Conservation (phyloP, 768 basidiomycete genomes). For the Mycena haematopus region DNA sequence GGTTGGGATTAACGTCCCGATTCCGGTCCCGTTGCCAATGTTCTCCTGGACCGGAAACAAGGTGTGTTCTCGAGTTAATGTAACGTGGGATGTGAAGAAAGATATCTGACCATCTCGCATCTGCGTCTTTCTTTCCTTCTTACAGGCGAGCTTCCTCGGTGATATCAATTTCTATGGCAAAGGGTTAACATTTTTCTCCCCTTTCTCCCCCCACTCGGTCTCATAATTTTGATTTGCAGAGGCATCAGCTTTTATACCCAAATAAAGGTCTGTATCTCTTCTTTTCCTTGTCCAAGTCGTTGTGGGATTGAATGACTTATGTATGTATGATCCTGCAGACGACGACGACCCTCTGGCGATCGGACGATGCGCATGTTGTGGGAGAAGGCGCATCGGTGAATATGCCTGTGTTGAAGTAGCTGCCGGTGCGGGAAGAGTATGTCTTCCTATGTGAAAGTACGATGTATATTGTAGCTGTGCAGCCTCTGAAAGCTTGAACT, state of each 20-base stretch:
- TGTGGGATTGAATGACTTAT: not conserved
- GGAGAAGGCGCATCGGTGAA: slow-evolving; percentile 79
- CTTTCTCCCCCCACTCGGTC: not conserved
- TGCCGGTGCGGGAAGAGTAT: no score
- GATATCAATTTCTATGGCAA: slow-evolving; percentile 93
- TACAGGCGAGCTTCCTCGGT: slow-evolving; percentile 69
- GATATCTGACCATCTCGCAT: not conserved
- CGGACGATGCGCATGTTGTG: slow-evolving; percentile 73
- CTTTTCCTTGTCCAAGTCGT: not conserved
- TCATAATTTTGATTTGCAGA: slow-evolving; percentile 40
- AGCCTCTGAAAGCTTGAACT: no score
- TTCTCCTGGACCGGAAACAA: slow-evolving; percentile 98
- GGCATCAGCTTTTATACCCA: slow-evolving; percentile 96
- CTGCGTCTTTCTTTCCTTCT: not conserved
- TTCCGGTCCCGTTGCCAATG: slow-evolving; percentile 91
- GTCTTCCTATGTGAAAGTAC: no score
- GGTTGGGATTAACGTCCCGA: slow-evolving; percentile 92
- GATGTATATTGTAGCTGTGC: no score
- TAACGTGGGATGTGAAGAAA: not conserved
- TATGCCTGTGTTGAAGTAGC: slow-evolving; percentile 61
- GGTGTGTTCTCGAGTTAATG: slow-evolving; percentile 32
- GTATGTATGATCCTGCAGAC: slow-evolving; percentile 60
- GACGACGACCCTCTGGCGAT: slow-evolving; percentile 90
- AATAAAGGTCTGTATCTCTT: slow-evolving; percentile 68
- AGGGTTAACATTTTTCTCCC: slow-evolving; percentile 48